Evolutionary conservation across 345 rosid genomes (phyloP), one percentile per base, ranked within the genome.

Genomic region (Excoecaria cochinchinensis): DNA sequence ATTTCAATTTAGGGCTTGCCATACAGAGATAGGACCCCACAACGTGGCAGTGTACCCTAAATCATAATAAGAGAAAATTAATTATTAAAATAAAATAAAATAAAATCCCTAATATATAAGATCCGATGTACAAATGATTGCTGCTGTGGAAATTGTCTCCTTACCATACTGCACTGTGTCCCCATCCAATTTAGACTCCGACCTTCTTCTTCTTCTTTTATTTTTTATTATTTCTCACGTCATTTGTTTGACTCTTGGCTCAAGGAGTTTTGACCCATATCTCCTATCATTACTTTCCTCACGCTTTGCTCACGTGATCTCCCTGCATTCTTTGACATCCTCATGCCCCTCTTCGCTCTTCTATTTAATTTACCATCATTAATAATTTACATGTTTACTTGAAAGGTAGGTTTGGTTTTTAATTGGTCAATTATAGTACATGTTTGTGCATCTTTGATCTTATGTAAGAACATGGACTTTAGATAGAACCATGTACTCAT

Each of bases 121-220:
- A 81, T 78, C 84, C 87, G 9, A 78, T 71, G 78, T 81, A 64
- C 83, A 83, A 86, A 88, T 88, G 89, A 88, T 88, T 88, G 86
- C 81, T 31, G 79, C 62, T 80, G 80, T 72, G 55, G 46, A 59
- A 15, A 71, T 76, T 79, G 91, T 88, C 89, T 70, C 79, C 87
- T 73, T 67, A 6, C 48, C 61, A 58, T 48, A 74, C 31, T 76
- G 84, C 89, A 83, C 14, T 25, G 71, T 76, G 81, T 67, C 82
- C 78, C 81, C 72, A 52, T 74, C 78, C 39, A 11, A 57, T 47
- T 58, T 19, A 9, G 46, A 13, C 60, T 70, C 48, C 14, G 25
- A 39, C 31, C 3, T 25, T 25, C 56, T n/a, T 58, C 53, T 44
- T 44, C 8, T 10, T 6, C 5, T 44, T 4, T 44, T 10, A 44